Evolutionary conservation across 1,139 yeast genomes (phyloP).

Genomic region (Martiniozyma asiatica): DNA sequence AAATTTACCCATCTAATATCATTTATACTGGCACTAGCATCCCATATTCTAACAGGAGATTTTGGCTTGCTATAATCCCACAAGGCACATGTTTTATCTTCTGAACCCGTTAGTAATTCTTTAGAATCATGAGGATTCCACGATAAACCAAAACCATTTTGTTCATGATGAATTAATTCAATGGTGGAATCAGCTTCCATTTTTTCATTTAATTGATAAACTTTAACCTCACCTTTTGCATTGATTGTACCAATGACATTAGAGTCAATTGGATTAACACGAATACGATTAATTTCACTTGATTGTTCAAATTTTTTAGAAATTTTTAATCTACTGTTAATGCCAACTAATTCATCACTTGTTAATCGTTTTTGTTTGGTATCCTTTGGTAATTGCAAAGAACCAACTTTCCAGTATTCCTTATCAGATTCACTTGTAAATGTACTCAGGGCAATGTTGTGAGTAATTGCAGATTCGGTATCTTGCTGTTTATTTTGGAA

Average conservation of each 20-base stretch:
- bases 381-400: constrained; percentile 51
- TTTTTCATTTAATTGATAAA: constrained; percentile 41
- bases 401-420: constrained; percentile 67
- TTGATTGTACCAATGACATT: constrained; percentile 64
- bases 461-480: constrained; percentile 12
- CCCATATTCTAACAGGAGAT: constrained; percentile 25
- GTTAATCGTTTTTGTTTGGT: constrained; percentile 18
- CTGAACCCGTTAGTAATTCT: constrained; percentile 46
- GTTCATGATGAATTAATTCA: constrained; percentile 39
- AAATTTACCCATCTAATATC: constrained; percentile 62
- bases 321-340: constrained; percentile 46
- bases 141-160: constrained; percentile 62
- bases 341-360: constrained; percentile 23
- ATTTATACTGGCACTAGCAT: constrained; percentile 61
- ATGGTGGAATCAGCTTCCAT: constrained; percentile 12
- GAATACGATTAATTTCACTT: constrained; percentile 54
- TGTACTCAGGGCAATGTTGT: constrained; percentile 60
- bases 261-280: constrained; percentile 61
- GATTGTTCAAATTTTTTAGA: constrained; percentile 40
- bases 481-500: constrained; percentile 18
- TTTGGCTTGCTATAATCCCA: constrained; percentile 32
- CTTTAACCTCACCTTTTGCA: constrained; percentile 58
- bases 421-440: constrained; percentile 74
- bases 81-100: constrained; percentile 48
- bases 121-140: constrained; percentile 45